Conservation (phyloP, 2,329 filamentous ascomycete species). For the Apiospora aurea region DNA sequence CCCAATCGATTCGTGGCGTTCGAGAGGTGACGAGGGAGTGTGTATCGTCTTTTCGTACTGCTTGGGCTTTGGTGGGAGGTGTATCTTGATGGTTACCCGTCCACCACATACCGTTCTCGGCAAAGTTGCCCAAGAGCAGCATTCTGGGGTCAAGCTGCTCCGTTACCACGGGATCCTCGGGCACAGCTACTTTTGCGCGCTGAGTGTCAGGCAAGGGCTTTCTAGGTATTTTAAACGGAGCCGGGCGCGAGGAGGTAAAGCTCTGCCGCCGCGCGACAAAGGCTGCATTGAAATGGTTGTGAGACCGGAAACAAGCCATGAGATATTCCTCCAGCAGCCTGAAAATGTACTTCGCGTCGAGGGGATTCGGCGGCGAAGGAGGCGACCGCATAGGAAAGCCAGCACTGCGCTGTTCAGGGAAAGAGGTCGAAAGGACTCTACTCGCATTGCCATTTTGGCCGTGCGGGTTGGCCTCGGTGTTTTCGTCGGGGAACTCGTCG, state of each 20-base stretch:
- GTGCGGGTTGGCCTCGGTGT: conserved; percentile 43
- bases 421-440: conserved; percentile 55
- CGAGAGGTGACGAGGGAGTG: conserved; percentile 58
- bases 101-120: conserved; percentile 87
- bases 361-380: conserved; percentile 22
- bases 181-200: conserved; percentile 40
- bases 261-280: conserved; percentile 64
- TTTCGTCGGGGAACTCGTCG: conserved; percentile 45
- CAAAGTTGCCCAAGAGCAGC: conserved; percentile 75
- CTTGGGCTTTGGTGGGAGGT: conserved; percentile 42
- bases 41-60: conserved; percentile 43
- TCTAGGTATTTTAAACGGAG: conserved; percentile 37
- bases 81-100: conserved; percentile 63
- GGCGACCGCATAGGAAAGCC: conserved; percentile 30
- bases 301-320: conserved; percentile 70
- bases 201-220: conserved; percentile 40
- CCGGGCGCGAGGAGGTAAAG: conserved; percentile 32
- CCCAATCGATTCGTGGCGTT: conserved; percentile 79
- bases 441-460: conserved; percentile 36
- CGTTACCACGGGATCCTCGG: conserved; percentile 53
- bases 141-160: conserved; percentile 78
- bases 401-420: conserved; percentile 45
- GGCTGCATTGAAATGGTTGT: conserved; percentile 77
- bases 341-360: conserved; percentile 69
- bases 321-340: conserved; percentile 81